Evolutionary conservation across 2,329 filamentous ascomycete genomes (phyloP).

Genomic region (Aotearoamyces nothofagi): DNA sequence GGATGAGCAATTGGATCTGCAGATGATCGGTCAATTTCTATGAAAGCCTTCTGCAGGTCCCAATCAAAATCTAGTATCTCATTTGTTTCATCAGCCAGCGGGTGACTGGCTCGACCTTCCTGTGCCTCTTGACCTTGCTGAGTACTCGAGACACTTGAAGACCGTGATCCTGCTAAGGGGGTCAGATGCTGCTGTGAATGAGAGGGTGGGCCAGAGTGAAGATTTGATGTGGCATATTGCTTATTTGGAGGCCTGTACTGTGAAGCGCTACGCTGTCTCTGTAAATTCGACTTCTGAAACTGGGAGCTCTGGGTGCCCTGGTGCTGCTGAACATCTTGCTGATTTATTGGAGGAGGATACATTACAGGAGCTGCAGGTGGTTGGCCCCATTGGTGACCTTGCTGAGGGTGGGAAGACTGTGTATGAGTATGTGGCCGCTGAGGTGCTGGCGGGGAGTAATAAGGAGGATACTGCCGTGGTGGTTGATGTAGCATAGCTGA

Average conservation of each 20-base stretch:
- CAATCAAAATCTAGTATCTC: constrained; percentile 22
- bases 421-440: too few species aligned
- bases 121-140: constrained; percentile 4
- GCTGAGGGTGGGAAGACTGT: background rate
- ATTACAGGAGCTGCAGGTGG: too few species aligned
- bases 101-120: constrained; percentile 2
- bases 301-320: too few species aligned
- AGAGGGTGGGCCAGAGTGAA: background rate
- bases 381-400: background rate
- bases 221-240: background rate
- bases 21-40: constrained; percentile 20
- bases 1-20: constrained; percentile 33
- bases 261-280: too few species aligned
- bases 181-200: background rate
- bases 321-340: too few species aligned
- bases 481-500: background rate
- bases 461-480: constrained; percentile 1
- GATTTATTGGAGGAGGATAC: too few species aligned
- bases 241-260: too few species aligned
- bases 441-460: constrained; percentile 4
- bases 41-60: constrained; percentile 25
- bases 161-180: constrained; percentile 3
- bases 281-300: too few species aligned
- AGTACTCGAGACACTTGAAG: constrained; percentile 8
- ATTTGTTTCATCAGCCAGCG: too few species aligned